Conservation (phyloP, 2,329 filamentous ascomycete species). For the Trichophyton schoenleinii region DNA sequence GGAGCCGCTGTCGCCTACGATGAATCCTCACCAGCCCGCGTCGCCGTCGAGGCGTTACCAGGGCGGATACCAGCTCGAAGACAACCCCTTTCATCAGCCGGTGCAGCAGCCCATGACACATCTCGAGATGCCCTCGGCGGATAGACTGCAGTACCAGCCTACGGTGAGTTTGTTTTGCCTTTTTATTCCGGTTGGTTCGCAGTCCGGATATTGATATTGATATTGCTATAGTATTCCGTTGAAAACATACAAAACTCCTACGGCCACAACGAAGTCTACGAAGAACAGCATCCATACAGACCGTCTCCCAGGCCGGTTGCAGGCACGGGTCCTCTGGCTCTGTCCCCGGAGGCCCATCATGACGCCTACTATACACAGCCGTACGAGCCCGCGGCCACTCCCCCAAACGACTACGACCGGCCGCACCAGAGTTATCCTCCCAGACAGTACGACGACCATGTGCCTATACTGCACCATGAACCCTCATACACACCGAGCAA, state of each 20-base stretch:
- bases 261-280: slow-evolving; percentile 50
- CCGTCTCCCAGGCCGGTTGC: slow-evolving; percentile 32
- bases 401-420: slow-evolving; percentile 44
- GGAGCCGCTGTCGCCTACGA: neutral
- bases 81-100: slow-evolving; percentile 53
- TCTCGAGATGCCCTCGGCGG: slow-evolving; percentile 59
- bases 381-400: slow-evolving; percentile 54
- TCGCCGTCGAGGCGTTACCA: slow-evolving; percentile 67
- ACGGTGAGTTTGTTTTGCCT: slow-evolving; percentile 50
- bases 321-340: slow-evolving; percentile 36
- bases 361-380: slow-evolving; percentile 76
- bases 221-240: slow-evolving; percentile 50
- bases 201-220: neutral
- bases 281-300: slow-evolving; percentile 37
- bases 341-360: slow-evolving; percentile 75
- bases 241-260: slow-evolving; percentile 53
- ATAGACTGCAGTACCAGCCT: slow-evolving; percentile 70
- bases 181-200: neutral
- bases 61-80: slow-evolving; percentile 69
- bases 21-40: slow-evolving; percentile 3
- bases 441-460: slow-evolving; percentile 52
- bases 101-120: slow-evolving; percentile 25
- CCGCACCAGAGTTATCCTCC: slow-evolving; percentile 42
- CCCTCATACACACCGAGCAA: slow-evolving; percentile 49
- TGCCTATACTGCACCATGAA: slow-evolving; percentile 59